phyloP scores from a whole-genome alignment of 768 basidiomycete species.

The Arthromyces matolae region DNA sequence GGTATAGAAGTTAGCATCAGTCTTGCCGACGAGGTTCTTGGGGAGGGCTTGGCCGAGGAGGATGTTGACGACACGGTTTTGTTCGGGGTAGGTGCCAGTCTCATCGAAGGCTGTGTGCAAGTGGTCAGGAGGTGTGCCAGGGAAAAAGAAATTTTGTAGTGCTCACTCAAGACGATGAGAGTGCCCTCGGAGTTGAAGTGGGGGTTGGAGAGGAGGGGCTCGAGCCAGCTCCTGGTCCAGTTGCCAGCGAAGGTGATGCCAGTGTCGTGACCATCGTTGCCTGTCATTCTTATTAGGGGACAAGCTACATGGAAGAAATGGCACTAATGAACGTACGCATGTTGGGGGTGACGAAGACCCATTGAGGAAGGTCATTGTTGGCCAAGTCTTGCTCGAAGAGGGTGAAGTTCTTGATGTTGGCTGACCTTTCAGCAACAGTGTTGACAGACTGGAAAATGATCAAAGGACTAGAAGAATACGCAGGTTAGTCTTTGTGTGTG shows the following conservation, averaged over 20 bases:
- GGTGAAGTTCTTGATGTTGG: conserved; percentile 56
- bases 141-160: no score
- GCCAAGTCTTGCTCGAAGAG: conserved; percentile 58
- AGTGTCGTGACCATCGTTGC: conserved; percentile 61
- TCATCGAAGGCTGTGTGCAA: conserved; percentile 49
- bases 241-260: conserved; percentile 41
- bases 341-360: conserved; percentile 63
- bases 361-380: conserved; percentile 50
- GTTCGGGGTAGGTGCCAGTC: conserved; percentile 34
- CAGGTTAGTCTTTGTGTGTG: background rate
- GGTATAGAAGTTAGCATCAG: conserved; percentile 54
- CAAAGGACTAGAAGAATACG: conserved; percentile 28
- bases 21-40: conserved; percentile 35
- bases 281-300: conserved; percentile 7
- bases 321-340: conserved; percentile 23
- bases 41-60: conserved; percentile 46
- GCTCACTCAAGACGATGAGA: conserved; percentile 48
- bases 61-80: conserved; percentile 46
- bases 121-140: background rate
- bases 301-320: background rate
- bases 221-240: conserved; percentile 50
- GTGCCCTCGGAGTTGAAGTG: conserved; percentile 54
- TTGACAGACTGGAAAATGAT: conserved; percentile 51
- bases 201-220: conserved; percentile 45
- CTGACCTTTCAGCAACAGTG: conserved; percentile 34